Evolutionary conservation across 2,329 filamentous ascomycete genomes (phyloP).

Genomic region (Scolecobasidium constrictum): DNA sequence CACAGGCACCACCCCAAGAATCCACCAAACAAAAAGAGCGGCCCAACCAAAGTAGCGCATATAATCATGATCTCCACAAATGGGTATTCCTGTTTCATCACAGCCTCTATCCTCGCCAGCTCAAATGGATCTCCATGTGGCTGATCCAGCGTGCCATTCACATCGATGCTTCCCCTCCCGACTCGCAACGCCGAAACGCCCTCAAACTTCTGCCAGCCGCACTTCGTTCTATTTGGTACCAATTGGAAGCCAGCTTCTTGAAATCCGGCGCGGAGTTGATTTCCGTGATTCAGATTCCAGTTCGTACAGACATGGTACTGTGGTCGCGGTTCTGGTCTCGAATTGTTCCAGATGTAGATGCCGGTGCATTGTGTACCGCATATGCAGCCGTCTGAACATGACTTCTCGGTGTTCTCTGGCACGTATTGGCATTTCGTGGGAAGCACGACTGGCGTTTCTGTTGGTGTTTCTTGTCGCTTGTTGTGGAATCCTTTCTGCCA

Average conservation of each 20-base stretch:
- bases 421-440: conserved; percentile 8
- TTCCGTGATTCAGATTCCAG: conserved; percentile 6
- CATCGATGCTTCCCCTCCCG: conserved; percentile 4
- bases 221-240: background rate
- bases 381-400: conserved; percentile 3
- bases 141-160: conserved; percentile 3
- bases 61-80: conserved; percentile 8
- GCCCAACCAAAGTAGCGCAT: conserved; percentile 1
- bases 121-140: background rate
- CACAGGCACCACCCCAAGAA: background rate
- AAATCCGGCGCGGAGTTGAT: conserved; percentile 2
- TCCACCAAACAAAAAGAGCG: conserved; percentile 4
- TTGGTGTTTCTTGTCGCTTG: background rate
- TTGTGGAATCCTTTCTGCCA: background rate
- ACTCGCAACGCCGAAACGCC: conserved; percentile 2
- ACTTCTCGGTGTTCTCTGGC: background rate
- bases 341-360: conserved; percentile 1
- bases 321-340: background rate
- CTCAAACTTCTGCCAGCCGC: background rate
- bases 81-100: conserved; percentile 3
- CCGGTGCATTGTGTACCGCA: conserved; percentile 1
- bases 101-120: background rate
- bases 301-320: conserved; percentile 8
- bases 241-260: conserved; percentile 1
- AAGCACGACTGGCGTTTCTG: background rate